A percentile compares a stretch with the other conserved stretches of the same genome.
These are phyloP conservation scores for Thelonectria blattea DNA, from an alignment of 2,329 filamentous ascomycete genomes.

Conservation along the genomic window DNA sequence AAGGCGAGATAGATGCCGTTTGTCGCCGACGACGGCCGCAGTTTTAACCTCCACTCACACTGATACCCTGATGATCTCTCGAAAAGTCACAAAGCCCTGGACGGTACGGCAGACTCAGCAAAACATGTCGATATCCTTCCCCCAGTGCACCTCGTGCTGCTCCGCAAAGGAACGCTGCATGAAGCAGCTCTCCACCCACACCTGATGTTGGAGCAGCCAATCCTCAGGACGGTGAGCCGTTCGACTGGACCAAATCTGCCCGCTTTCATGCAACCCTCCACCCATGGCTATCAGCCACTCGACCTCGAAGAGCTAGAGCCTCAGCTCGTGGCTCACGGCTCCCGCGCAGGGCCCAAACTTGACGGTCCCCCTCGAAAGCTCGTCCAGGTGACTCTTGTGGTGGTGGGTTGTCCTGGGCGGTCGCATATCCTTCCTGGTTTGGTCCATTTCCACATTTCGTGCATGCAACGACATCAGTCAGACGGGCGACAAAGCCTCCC, in stretches of 20 bases:
- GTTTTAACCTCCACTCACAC: too few relatives aligned
- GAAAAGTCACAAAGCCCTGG: too few relatives aligned
- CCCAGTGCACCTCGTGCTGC: slow-evolving; percentile 6
- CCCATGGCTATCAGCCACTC: slow-evolving; percentile 15
- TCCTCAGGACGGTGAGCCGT: background rate
- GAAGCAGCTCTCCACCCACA: slow-evolving; percentile 16
- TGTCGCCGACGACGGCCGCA: too few relatives aligned
- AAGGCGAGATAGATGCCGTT: too few relatives aligned
- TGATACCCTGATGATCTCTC: too few relatives aligned
- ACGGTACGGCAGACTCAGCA: too few relatives aligned
- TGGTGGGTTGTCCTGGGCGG: background rate
- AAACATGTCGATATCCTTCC: background rate
- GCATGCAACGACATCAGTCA: background rate
- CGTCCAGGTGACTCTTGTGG: slow-evolving; percentile 18
- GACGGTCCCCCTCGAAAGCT: background rate
- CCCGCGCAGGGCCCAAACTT: background rate
- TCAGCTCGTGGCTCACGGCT: slow-evolving; percentile 20
- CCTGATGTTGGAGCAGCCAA: slow-evolving; percentile 10
- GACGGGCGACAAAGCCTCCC: background rate
- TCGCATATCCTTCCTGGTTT: background rate
- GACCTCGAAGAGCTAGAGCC: slow-evolving; percentile 14
- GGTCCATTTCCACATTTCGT: background rate
- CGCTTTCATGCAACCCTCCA: slow-evolving; percentile 7
- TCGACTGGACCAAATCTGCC: background rate
- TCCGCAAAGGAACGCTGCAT: slow-evolving; percentile 2